Conservation (phyloP, 257 asterid genomes). For the Salvia splendens region DNA sequence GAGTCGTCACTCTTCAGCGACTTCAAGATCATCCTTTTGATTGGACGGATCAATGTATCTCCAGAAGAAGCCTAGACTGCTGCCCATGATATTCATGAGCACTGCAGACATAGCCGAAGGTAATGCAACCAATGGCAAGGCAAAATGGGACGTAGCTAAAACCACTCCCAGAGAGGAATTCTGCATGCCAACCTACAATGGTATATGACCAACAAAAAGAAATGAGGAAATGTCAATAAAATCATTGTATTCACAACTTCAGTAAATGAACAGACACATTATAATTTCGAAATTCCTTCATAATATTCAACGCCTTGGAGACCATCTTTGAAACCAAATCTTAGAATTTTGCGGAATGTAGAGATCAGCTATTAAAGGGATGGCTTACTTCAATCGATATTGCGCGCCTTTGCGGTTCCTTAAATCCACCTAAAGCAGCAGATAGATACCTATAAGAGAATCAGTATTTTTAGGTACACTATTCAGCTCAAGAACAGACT, state of each 20-base stretch:
- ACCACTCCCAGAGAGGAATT: constrained; percentile 94
- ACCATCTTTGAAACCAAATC: constrained; percentile 15
- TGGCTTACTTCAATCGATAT: constrained; percentile 75
- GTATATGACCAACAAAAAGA: background rate
- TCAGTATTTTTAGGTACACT: background rate
- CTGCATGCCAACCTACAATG: constrained; percentile 89
- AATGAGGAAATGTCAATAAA: constrained; percentile 3
- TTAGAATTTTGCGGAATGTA: background rate
- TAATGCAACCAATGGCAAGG: constrained; percentile 74
- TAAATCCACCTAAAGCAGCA: constrained; percentile 74
- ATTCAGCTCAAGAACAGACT: background rate
- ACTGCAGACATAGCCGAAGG: constrained; percentile 88
- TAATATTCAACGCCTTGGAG: background rate
- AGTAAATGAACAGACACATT: background rate
- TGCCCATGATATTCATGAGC: constrained; percentile 88
- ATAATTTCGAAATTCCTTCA: background rate
- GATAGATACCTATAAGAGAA: constrained; percentile 51
- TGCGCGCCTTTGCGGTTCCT: constrained; percentile 85
- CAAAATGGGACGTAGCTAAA: constrained; percentile 78
- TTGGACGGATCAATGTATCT: constrained; percentile 57
- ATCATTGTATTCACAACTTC: background rate
- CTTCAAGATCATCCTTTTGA: constrained; percentile 31
- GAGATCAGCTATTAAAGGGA: constrained; percentile 1
- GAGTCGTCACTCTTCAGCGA: constrained; percentile 24
- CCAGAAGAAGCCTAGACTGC: constrained; percentile 84